These are phyloP conservation scores for Phytophthora brassicae DNA, from an alignment of 352 stramenopile species.

Conservation along the genomic window DNA sequence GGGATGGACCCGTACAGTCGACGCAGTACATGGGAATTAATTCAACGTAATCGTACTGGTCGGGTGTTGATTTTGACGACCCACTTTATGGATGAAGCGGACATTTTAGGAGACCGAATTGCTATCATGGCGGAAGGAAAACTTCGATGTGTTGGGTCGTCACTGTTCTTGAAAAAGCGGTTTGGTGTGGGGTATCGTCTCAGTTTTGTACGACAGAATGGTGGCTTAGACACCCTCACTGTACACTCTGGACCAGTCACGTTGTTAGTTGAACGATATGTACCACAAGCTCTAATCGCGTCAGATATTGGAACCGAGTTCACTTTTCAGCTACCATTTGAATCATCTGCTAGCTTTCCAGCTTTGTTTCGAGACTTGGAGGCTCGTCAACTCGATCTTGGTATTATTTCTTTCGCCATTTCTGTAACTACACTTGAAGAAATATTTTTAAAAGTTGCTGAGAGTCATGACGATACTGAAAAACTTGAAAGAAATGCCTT, in stretches of 20 bases:
- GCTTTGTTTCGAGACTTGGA: slow-evolving; percentile 80
- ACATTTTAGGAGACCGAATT: slow-evolving; percentile 90
- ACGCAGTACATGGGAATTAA: slow-evolving; percentile 85
- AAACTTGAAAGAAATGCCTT: neutral
- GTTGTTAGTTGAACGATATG: slow-evolving; percentile 35
- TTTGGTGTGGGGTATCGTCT: slow-evolving; percentile 81
- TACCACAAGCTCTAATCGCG: slow-evolving; percentile 40
- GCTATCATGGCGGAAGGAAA: slow-evolving; percentile 86
- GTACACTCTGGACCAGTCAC: neutral
- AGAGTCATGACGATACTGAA: slow-evolving; percentile 15
- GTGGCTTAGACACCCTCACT: neutral
- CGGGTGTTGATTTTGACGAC: slow-evolving; percentile 90
- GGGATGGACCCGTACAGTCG: slow-evolving; percentile 94
- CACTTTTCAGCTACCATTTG: slow-evolving; percentile 72
- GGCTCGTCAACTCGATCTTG: slow-evolving; percentile 25
- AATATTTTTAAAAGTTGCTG: slow-evolving; percentile 89
- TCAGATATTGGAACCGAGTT: slow-evolving; percentile 80
- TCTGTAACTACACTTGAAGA: slow-evolving; percentile 88
- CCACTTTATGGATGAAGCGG: slow-evolving; percentile 93
- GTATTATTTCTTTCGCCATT: slow-evolving; percentile 66
- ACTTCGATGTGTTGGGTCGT: slow-evolving; percentile 72
- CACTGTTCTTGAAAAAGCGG: slow-evolving; percentile 81
- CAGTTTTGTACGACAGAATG: slow-evolving; percentile 46
- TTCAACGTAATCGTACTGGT: slow-evolving; percentile 53
- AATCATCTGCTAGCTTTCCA: slow-evolving; percentile 56